Percentiles rank a stretch among this genome's conserved stretches.
These are phyloP conservation scores for Amylostereum areolatum DNA, from an alignment of 1,284 basidiomycete genomes.

Conservation along the genomic window DNA sequence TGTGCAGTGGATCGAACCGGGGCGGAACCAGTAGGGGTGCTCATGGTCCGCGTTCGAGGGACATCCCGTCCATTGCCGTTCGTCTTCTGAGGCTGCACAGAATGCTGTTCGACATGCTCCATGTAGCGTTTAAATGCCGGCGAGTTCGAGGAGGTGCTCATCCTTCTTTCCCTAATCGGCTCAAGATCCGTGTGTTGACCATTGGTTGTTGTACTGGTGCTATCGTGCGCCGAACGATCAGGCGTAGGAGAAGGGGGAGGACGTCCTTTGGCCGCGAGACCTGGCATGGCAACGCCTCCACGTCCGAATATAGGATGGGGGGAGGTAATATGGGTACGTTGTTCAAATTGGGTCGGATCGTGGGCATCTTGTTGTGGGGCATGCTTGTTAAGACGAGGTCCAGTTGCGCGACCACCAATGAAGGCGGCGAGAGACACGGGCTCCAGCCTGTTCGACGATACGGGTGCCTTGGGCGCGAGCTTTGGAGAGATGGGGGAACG, in stretches of 20 bases:
- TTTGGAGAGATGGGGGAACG: constrained; percentile 11
- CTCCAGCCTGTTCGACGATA: constrained; percentile 14
- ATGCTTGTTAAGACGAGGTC: constrained; percentile 64
- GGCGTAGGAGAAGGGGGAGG: background rate
- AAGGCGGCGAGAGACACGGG: constrained; percentile 70
- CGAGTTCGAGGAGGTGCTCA: constrained; percentile 25
- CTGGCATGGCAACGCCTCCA: constrained; percentile 68
- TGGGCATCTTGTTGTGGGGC: constrained; percentile 64
- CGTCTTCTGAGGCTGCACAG: constrained; percentile 14
- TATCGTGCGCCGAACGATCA: background rate
- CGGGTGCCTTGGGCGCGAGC: constrained; percentile 16
- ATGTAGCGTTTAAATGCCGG: constrained; percentile 26
- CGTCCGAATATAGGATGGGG: constrained; percentile 72
- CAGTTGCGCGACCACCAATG: constrained; percentile 68
- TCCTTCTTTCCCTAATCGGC: constrained; percentile 22
- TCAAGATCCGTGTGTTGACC: constrained; percentile 4
- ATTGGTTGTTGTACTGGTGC: background rate
- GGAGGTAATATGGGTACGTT: constrained; percentile 40
- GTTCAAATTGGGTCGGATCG: constrained; percentile 60
- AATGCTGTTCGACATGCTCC: constrained; percentile 28
- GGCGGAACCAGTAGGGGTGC: constrained; percentile 16
- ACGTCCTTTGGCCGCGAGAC: constrained; percentile 38
- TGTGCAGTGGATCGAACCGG: too few relatives aligned
- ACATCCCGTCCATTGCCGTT: constrained; percentile 9
- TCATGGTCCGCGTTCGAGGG: constrained; percentile 31